These are phyloP conservation scores for Populus tomentosa DNA, from an alignment of 441 rosid species.

Conservation along the genomic window DNA sequence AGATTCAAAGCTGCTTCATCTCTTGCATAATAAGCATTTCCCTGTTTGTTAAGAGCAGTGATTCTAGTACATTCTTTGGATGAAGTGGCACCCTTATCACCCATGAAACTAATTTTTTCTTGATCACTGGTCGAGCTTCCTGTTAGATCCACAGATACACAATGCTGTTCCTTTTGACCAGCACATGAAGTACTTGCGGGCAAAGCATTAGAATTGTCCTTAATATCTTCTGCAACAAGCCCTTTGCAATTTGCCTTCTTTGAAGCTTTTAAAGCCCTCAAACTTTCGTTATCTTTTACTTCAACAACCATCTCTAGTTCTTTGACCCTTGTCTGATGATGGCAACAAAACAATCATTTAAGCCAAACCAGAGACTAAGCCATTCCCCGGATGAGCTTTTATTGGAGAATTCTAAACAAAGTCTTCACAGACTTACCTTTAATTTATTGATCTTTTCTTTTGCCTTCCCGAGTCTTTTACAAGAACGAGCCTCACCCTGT, in stretches of 20 bases:
- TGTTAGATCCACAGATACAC: slow-evolving; percentile 14
- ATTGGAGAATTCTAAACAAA: not conserved
- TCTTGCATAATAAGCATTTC: slow-evolving; percentile 2
- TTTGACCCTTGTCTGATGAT: slow-evolving; percentile 52
- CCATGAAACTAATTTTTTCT: slow-evolving; percentile 20
- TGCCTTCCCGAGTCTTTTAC: slow-evolving; percentile 68
- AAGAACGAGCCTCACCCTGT: slow-evolving; percentile 69
- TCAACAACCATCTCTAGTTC: slow-evolving; percentile 60
- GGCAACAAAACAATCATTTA: slow-evolving; percentile 11
- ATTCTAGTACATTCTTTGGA: slow-evolving; percentile 12
- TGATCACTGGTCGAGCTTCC: slow-evolving; percentile 21
- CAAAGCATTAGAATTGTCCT: slow-evolving; percentile 21
- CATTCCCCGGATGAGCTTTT: not conserved
- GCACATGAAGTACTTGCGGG: slow-evolving; percentile 20
- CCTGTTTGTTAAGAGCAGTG: slow-evolving; percentile 7
- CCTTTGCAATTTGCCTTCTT: slow-evolving; percentile 23
- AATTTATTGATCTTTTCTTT: slow-evolving; percentile 55
- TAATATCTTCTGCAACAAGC: slow-evolving; percentile 5
- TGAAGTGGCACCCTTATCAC: slow-evolving; percentile 7
- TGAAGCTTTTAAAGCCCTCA: slow-evolving; percentile 57
- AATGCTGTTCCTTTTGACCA: slow-evolving; percentile 13
- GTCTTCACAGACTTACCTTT: slow-evolving; percentile 40
- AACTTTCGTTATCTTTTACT: slow-evolving; percentile 53
- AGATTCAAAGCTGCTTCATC: slow-evolving; percentile 30
- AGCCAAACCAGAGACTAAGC: not conserved